Base-by-base conservation (phyloP, 2,329 filamentous ascomycete genomes). In the Coniochaeta hoffmannii region DNA sequence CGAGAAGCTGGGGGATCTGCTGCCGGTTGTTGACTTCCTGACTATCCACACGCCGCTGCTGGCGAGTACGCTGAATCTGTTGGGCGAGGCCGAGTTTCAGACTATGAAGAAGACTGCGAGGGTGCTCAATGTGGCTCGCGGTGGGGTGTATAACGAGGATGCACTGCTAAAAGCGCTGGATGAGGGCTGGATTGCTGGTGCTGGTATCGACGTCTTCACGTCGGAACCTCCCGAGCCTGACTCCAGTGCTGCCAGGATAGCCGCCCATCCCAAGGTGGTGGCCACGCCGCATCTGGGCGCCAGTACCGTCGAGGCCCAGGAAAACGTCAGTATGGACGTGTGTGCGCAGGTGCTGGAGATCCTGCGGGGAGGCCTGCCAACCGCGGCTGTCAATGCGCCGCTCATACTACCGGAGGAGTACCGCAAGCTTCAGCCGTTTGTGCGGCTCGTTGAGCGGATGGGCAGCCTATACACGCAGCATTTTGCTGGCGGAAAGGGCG, bases 341-440 rank as follows among this genome's bases (percentile, higher is more conserved):
- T 93, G 89, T 68, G 85, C 86, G 32, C 89, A 94, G 70, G 87
- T 92, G 12, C 77, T 88, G 0, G 80, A 86, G 56, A 89, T 93
- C 41, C 74, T 94, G 2, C 76, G 77, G 0, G 89, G 89, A 3
- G 86, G 87, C 0, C 76, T 92, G 1, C 89, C 89, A 0, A 88
- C 87, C 1, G 83, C 80, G 19, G 88, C 89, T 5, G 89, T 93
- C 65, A 93, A 94, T 60, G 89, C 88, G 0, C 89, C 89, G 4
- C 79, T 93, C 54, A 93, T 93, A 59, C 74, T 92, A 15, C 88
- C 88, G 0, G 88, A 91, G 59, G 89, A 93, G 69, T 91, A 90
- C 66, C 79, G 84, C 59, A 89, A 87, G 58, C 75, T 93, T 4
- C 86, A 89, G 63, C 89, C 89, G 0, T 91, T 89, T 62, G 87